phyloP scores from a whole-genome alignment of 2,329 filamentous ascomycete genomes.

The Orbilia quercus region DNA sequence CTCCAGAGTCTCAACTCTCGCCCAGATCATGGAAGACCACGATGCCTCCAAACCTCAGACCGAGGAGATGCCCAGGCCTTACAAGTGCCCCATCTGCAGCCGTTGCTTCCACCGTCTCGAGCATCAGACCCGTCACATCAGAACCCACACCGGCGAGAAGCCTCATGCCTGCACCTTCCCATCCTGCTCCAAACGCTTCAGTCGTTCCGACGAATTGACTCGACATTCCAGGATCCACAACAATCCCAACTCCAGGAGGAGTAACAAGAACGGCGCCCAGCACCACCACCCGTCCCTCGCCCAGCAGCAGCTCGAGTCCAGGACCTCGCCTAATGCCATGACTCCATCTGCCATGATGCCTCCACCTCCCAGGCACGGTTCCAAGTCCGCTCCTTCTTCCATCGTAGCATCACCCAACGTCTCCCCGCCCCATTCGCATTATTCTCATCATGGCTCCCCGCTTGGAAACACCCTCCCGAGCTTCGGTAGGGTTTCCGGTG shows the following conservation, averaged over 20 bases:
- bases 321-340: slow-evolving; percentile 67
- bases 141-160: slow-evolving; percentile 98
- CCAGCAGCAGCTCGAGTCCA: slow-evolving; percentile 65
- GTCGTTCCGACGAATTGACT: slow-evolving; percentile 93
- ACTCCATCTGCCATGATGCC: slow-evolving; percentile 75
- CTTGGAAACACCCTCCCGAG: slow-evolving; percentile 70
- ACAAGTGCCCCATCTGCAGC: slow-evolving; percentile 98
- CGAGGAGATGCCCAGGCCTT: slow-evolving; percentile 86
- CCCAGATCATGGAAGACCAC: slow-evolving; percentile 56
- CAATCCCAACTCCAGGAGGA: slow-evolving; percentile 95
- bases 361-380: slow-evolving; percentile 81
- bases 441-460: slow-evolving; percentile 70
- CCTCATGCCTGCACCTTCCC: slow-evolving; percentile 95
- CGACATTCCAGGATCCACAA: slow-evolving; percentile 98
- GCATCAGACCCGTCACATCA: slow-evolving; percentile 91
- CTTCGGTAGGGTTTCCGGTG: slow-evolving; percentile 68
- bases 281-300: slow-evolving; percentile 45
- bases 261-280: slow-evolving; percentile 75
- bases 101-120: slow-evolving; percentile 98
- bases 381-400: slow-evolving; percentile 87
- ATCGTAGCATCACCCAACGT: slow-evolving; percentile 92
- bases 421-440: slow-evolving; percentile 89
- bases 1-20: slow-evolving; percentile 48
- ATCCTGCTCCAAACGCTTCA: slow-evolving; percentile 97
- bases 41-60: slow-evolving; percentile 52